Conservation (phyloP, 768 basidiomycete species). For the Russula sp. region DNA sequence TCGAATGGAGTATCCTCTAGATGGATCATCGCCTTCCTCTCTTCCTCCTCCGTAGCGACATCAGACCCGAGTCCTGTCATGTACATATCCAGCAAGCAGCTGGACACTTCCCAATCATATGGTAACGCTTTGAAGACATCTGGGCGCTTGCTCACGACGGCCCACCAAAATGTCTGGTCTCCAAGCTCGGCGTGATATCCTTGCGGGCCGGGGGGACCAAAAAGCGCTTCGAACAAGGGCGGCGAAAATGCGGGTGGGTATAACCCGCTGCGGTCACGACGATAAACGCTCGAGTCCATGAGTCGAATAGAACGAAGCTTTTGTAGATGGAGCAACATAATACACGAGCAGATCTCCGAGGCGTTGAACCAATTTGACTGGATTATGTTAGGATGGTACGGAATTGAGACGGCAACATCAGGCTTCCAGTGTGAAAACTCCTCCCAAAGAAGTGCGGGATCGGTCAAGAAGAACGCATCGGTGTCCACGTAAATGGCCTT, state of each 20-base stretch:
- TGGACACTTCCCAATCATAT: conserved; percentile 51
- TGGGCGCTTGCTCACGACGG: conserved; percentile 45
- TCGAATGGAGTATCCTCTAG: conserved; percentile 43
- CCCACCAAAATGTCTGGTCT: conserved; percentile 56
- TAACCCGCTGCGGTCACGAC: conserved; percentile 32
- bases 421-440: conserved; percentile 39
- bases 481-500: conserved; percentile 53
- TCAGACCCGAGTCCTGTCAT: conserved; percentile 45
- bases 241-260: conserved; percentile 41
- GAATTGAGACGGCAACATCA: conserved; percentile 43
- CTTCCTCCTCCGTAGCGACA: conserved; percentile 37
- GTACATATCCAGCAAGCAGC: conserved; percentile 49
- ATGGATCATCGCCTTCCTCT: conserved; percentile 39
- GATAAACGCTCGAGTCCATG: conserved; percentile 48
- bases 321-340: conserved; percentile 51
- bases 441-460: conserved; percentile 48
- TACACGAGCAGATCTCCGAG: conserved; percentile 49
- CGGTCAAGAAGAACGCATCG: conserved; percentile 49
- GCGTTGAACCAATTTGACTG: conserved; percentile 46
- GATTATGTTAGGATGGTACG: conserved; percentile 45
- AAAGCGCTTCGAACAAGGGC: conserved; percentile 45
- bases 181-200: conserved; percentile 47
- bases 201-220: conserved; percentile 40
- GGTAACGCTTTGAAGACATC: conserved; percentile 45
- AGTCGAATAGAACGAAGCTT: conserved; percentile 44